Evolutionary conservation across 805 yeast genomes (phyloP).

Genomic region (Metschnikowia orientalis): DNA sequence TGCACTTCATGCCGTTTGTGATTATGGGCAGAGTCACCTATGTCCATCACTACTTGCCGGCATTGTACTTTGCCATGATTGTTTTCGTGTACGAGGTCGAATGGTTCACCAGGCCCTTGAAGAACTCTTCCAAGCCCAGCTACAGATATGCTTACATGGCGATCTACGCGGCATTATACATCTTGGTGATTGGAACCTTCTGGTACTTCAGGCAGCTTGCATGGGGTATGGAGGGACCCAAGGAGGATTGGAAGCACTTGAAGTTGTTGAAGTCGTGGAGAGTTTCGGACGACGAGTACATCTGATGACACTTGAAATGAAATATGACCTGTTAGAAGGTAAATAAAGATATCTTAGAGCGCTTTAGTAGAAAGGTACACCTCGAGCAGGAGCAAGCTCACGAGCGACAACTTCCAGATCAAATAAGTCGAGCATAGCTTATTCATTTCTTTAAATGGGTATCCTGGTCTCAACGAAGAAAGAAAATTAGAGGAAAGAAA

Average conservation of each 20-base stretch:
- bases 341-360: too few species aligned
- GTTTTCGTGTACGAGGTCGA: constrained; percentile 63
- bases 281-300: constrained; percentile 36
- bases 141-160: constrained; percentile 13
- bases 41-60: constrained; percentile 95
- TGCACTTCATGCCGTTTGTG: constrained; percentile 84
- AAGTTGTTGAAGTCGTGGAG: constrained; percentile 40
- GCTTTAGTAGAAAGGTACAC: too few species aligned
- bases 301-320: constrained; percentile 7
- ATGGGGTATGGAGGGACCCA: constrained; percentile 70
- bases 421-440: too few species aligned
- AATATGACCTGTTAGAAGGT: too few species aligned
- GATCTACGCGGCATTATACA: constrained; percentile 46
- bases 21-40: constrained; percentile 96
- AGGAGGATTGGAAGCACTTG: constrained; percentile 36
- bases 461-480: too few species aligned
- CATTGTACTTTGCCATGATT: constrained; percentile 89
- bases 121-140: constrained; percentile 8
- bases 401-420: too few species aligned
- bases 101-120: constrained; percentile 27
- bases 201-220: constrained; percentile 61
- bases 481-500: too few species aligned
- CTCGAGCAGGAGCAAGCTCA: too few species aligned
- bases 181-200: constrained; percentile 53
- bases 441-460: too few species aligned